Evolutionary conservation across 179 eudicot species (phyloP), one percentile per base, ranked within the genome.

Genomic region (Actinidia arguta): DNA sequence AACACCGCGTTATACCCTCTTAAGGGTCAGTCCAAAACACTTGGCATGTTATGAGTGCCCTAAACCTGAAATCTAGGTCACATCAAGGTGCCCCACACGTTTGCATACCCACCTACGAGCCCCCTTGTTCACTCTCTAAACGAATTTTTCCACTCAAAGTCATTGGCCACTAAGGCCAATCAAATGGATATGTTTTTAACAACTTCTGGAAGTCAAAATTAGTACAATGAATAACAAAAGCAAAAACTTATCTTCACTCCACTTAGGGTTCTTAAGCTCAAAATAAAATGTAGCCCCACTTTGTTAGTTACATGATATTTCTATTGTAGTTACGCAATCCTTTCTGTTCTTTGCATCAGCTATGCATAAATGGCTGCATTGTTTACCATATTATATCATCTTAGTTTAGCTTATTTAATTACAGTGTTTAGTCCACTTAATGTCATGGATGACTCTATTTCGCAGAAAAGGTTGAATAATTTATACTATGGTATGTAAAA

Each of bases 1-100:
- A 64, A 6, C 42, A 50, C 83, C 86, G 86, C 86, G 86, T 84
- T 84, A 17, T 4, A 62, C 79, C 83, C 86, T 81, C 78, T 55
- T 6, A 8, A 22, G 64, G 78, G 78, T 54, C 78, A 36, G n/a
- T 31, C 42, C 66, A 2, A 22, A 14, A 72, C 78, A 73, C 86
- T 31, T 84, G 83, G 78, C 83, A 67, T 27, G 3, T 67, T 50
- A 84, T 84, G 25, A 31, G 46, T 20, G 69, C 73, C 76, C 69
- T 74, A 52, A 75, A 55, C 75, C 69, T 10, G 36, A 58, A 51
- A 67, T 56, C 61, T 76, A 68, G 16, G 81, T 82, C 83, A 67
- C 68, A 76, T 82, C 80, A 68, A 47, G 59, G 13, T 68, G 20
- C 71, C 85, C 81, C 81, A 75, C 83, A 61, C 78, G 86, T 72